phyloP scores from a whole-genome alignment of 2,329 filamentous ascomycete species.

The Calcarisporium arbuscula region DNA sequence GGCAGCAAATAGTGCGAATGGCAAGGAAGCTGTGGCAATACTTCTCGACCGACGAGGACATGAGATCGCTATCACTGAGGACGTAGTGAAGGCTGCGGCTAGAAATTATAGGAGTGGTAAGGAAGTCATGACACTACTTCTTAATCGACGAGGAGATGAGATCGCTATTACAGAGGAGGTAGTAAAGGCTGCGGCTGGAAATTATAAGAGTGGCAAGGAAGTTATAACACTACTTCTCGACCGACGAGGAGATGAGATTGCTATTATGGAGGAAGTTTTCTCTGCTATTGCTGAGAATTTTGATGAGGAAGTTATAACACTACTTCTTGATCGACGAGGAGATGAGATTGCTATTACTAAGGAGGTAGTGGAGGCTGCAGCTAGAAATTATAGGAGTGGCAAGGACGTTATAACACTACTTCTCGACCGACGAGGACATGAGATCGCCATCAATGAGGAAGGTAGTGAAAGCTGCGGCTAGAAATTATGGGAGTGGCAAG shows the following conservation, averaged over 20 bases:
- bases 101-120: constrained; percentile 2
- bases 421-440: constrained; percentile 6
- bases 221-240: constrained; percentile 8
- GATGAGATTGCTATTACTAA: constrained; percentile 8
- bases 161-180: constrained; percentile 7
- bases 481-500: constrained; percentile 4
- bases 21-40: constrained; percentile 3
- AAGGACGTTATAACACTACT: constrained; percentile 8
- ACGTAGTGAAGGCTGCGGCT: constrained; percentile 4
- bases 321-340: constrained; percentile 5
- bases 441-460: constrained; percentile 11
- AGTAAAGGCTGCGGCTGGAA: constrained; percentile 4
- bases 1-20: no score
- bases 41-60: constrained; percentile 4
- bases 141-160: constrained; percentile 5
- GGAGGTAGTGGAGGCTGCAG: constrained; percentile 7
- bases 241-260: no score
- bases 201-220: constrained; percentile 4
- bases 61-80: constrained; percentile 7
- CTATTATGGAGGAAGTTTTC: no score
- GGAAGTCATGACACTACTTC: constrained; percentile 7
- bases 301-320: not conserved
- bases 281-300: no score
- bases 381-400: not conserved
- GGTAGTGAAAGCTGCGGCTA: constrained; percentile 8